Base-by-base conservation (phyloP, 345 rosid species). In the Gossypium arboreum region DNA sequence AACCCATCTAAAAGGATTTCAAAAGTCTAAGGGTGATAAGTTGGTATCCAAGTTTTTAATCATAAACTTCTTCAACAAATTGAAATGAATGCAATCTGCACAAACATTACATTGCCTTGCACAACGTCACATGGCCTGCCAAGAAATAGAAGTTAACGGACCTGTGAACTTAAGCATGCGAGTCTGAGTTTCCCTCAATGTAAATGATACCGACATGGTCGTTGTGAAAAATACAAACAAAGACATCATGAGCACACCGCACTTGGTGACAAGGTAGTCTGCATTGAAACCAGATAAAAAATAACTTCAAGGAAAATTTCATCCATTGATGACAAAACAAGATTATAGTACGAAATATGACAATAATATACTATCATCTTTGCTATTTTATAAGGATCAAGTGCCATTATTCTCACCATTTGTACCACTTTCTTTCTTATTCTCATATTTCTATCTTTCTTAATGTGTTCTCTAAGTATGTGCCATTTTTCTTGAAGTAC, bases 181-280 rank as follows among this genome's bases (percentile, higher is more conserved):
- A 76, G 97, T 88, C 84, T 96, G 99, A 3, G 98, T 96, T 88
- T 96, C 99, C 84, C 98, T 87, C 86, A 93, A 75, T 56, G 99
- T 96, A 81, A 96, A 96, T 24, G 99, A 96, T 48, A 96, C 99
- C 20, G 98, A 96, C 99, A 96, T 93, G 54, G 99, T 96, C 58
- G 99, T 96, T 16, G 99, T 96, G 80, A 96, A 93, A 83, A 96
- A 96, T 56, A 96, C 97, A 68, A 96, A 93, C 73, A 96, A 86
- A 20, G 99, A 93, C 99, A 96, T 93, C 98, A 93, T 90, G 76
- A 96, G 98, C 81, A 96, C 99, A 16, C 98, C 98, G 79, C 98
- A 96, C 81, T 96, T 96, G 18, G 89, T 92, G 82, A 96, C 99
- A 78, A 96, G 88, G 83, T 96, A 96, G 78, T 96, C 99, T 96